Percentiles rank a stretch among this genome's conserved stretches.
Conservation (phyloP, 768 basidiomycete genomes). For the Lactarius vividus region DNA sequence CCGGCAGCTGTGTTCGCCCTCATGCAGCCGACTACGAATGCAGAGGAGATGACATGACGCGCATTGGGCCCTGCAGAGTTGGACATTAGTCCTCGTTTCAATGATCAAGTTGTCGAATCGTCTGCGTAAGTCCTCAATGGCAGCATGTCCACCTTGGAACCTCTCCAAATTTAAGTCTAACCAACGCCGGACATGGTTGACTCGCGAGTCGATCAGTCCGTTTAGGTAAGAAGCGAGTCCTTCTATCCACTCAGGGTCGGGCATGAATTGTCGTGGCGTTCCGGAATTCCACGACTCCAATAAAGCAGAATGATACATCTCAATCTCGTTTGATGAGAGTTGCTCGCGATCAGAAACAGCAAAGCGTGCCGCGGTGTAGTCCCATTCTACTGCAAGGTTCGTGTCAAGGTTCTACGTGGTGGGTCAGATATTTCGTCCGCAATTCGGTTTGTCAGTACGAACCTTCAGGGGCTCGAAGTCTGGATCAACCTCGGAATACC, state of each 20-base stretch:
- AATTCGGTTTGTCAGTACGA: background rate
- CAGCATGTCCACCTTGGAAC: conserved; percentile 45
- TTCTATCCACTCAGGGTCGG: conserved; percentile 44
- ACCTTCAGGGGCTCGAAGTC: conserved; percentile 53
- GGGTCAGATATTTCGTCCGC: background rate
- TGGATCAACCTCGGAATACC: conserved; percentile 45
- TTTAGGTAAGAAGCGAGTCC: conserved; percentile 42
- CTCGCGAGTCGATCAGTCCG: conserved; percentile 41
- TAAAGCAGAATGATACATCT: conserved; percentile 30
- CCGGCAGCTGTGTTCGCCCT: conserved; percentile 46
- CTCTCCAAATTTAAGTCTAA: conserved; percentile 46
- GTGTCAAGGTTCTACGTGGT: conserved; percentile 50
- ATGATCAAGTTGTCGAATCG: conserved; percentile 43
- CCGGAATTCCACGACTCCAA: conserved; percentile 35
- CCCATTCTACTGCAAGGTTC: conserved; percentile 39
- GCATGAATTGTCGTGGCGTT: conserved; percentile 34
- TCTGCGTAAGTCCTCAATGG: conserved; percentile 46
- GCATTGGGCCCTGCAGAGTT: conserved; percentile 52
- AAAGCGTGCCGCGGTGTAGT: conserved; percentile 40
- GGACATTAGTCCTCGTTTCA: conserved; percentile 45
- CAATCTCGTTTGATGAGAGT: conserved; percentile 29
- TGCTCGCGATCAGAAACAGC: conserved; percentile 30
- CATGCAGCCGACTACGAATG: conserved; percentile 45
- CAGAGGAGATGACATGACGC: conserved; percentile 49
- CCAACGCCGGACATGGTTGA: conserved; percentile 52